Conservation (phyloP, 768 basidiomycete genomes). For the Leucosporidium scottii region DNA sequence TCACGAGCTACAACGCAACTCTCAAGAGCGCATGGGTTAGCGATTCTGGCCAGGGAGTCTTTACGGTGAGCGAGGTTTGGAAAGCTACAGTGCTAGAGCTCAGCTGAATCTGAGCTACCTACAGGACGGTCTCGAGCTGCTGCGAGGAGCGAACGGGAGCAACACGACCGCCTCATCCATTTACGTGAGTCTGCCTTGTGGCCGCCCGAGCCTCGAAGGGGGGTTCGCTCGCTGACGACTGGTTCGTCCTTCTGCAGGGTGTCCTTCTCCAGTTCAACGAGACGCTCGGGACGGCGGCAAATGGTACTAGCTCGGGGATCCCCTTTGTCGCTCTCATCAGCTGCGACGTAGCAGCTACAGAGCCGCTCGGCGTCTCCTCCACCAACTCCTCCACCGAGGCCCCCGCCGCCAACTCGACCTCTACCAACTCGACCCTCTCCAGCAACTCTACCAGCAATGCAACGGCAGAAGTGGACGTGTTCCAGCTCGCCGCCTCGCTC, state of each 20-base stretch:
- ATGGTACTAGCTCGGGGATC: background rate
- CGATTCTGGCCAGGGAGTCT: no score
- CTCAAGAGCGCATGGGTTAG: no score
- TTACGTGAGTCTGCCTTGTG: no score
- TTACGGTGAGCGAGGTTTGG: no score
- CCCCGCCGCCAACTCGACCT: background rate
- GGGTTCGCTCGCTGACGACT: no score
- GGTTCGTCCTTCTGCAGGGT: constrained; percentile 8
- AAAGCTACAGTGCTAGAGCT: no score
- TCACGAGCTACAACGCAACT: no score
- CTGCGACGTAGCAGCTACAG: constrained; percentile 18
- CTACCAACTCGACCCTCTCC: background rate
- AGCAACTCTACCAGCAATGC: background rate
- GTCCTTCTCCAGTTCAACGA: constrained; percentile 21
- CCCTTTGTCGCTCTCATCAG: constrained; percentile 24
- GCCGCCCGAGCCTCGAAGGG: no score
- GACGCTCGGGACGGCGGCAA: background rate
- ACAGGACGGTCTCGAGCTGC: no score
- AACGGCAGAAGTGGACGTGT: background rate
- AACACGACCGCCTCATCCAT: no score
- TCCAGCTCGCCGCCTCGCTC: background rate
- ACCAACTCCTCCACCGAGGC: background rate
- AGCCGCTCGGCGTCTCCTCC: background rate
- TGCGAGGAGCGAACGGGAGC: no score
- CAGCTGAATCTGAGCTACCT: no score